Conservation (phyloP, 805 yeast genomes). For the Saccharomyces kudriavzevii region DNA sequence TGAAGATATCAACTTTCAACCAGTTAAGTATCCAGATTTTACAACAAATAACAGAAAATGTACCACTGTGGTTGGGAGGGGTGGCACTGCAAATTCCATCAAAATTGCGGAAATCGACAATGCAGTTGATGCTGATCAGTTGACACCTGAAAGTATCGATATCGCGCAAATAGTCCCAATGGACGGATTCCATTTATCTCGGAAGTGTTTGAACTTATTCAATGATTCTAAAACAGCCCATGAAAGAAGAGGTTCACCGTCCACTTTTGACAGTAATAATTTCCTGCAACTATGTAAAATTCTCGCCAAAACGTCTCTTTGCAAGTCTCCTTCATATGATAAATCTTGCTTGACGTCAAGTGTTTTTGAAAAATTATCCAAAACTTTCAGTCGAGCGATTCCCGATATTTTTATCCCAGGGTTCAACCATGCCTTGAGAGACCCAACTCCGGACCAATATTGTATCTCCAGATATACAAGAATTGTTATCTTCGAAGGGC, state of each 20-base stretch:
- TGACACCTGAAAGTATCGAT: constrained; percentile 6
- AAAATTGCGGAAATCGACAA: constrained; percentile 5
- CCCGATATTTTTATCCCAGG: constrained; percentile 50
- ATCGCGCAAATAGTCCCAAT: constrained; percentile 49
- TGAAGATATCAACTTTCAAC: constrained; percentile 17
- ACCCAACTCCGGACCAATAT: constrained; percentile 55
- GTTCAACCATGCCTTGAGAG: constrained; percentile 67
- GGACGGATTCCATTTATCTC: constrained; percentile 73
- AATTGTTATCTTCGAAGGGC: constrained; percentile 67
- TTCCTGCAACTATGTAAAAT: constrained; percentile 20
- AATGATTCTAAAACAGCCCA: constrained; percentile 51
- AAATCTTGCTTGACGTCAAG: constrained; percentile 9
- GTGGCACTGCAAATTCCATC: constrained; percentile 25
- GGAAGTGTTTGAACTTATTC: constrained; percentile 40
- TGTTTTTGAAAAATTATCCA: constrained; percentile 13
- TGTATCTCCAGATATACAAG: constrained; percentile 38
- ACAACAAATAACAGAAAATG: constrained; percentile 19
- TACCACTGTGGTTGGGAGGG: constrained; percentile 20
- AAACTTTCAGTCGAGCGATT: constrained; percentile 16
- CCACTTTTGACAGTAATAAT: constrained; percentile 63
- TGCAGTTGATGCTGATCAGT: constrained; percentile 2
- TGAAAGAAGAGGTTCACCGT: constrained; percentile 72
- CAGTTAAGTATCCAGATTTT: constrained; percentile 13
- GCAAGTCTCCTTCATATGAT: constrained; percentile 2
- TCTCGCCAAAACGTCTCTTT: constrained; percentile 11